Percentiles rank a stretch among this genome's conserved stretches.
These are phyloP conservation scores for Podospora tetraspora DNA, from an alignment of 495 filamentous ascomycete genomes.

Conservation along the genomic window DNA sequence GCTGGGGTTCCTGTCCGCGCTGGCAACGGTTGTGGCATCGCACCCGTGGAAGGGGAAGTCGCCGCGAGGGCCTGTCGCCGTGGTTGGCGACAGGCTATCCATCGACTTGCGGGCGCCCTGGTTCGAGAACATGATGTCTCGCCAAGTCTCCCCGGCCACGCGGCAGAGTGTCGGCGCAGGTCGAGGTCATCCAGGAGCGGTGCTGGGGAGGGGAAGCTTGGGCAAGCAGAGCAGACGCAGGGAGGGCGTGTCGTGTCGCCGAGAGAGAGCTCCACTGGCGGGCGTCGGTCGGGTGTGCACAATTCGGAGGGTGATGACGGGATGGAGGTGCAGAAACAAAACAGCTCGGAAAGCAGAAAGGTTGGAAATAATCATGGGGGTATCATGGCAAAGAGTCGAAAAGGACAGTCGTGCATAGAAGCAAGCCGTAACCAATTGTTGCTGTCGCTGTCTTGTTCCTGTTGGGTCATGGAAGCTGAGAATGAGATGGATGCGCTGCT, in stretches of 20 bases:
- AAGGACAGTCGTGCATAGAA: background rate
- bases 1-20: slow-evolving; percentile 17
- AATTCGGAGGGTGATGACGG: background rate
- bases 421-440: background rate
- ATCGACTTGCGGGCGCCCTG: slow-evolving; percentile 62
- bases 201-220: background rate
- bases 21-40: slow-evolving; percentile 16
- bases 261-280: background rate
- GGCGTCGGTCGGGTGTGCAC: background rate
- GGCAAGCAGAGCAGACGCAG: background rate
- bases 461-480: background rate
- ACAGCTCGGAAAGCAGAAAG: background rate
- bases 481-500: background rate
- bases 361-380: slow-evolving; percentile 24
- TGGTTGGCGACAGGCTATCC: slow-evolving; percentile 56
- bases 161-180: slow-evolving; percentile 11
- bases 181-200: background rate
- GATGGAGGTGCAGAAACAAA: background rate
- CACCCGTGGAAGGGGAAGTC: slow-evolving; percentile 57
- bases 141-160: slow-evolving; percentile 25
- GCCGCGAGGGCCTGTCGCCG: slow-evolving; percentile 44
- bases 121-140: slow-evolving; percentile 57
- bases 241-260: background rate
- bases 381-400: slow-evolving; percentile 28
- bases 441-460: background rate